Evolutionary conservation across 345 rosid genomes (phyloP), one percentile per base, ranked within the genome.

Genomic region (Punica granatum): DNA sequence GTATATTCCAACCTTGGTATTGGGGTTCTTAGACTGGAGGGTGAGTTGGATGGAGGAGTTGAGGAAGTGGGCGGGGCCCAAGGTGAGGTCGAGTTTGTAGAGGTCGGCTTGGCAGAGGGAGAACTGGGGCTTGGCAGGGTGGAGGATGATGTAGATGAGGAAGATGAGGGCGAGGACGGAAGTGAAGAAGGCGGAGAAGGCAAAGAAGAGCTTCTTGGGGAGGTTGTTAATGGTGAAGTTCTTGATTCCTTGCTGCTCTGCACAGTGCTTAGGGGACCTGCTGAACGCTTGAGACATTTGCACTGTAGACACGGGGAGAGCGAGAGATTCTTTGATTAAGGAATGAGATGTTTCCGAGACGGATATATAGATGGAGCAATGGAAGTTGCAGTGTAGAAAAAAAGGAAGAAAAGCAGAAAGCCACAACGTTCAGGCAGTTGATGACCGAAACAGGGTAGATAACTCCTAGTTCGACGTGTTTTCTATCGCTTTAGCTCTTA

Each of bases 221-320:
- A 80, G 80, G 14, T 75, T 76, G 41, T 76, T 76, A 33, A 76
- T 53, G 41, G 76, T 67, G 83, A 61, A 60, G 64, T 46, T 34
- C 35, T 65, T 74, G 18, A 78, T 51, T 67, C 71, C 81, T 80
- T 70, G 70, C 26, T 79, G 78, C 31, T 72, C 46, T 48, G 85
- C 93, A 21, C 97, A 92, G 79, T 90, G 92, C 72, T 85, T 82
- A 18, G 98, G 98, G 66, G 98, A 87, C 63, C 75, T 74, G 72
- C 36, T 65, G 53, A 37, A 25, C 75, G 77, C 30, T 74, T 37
- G 85, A 87, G 96, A 90, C 98, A 93, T 93, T 86, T 83, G 84
- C 78, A 67, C 63, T 60, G 49, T 21, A 49, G 68, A 68, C 28
- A 56, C 35, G 59, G 23, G 69, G 43, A 67, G 70, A 51, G 39